Evolutionary conservation across 2,329 filamentous ascomycete genomes (phyloP).

Genomic region (Rosellinia necatrix): DNA sequence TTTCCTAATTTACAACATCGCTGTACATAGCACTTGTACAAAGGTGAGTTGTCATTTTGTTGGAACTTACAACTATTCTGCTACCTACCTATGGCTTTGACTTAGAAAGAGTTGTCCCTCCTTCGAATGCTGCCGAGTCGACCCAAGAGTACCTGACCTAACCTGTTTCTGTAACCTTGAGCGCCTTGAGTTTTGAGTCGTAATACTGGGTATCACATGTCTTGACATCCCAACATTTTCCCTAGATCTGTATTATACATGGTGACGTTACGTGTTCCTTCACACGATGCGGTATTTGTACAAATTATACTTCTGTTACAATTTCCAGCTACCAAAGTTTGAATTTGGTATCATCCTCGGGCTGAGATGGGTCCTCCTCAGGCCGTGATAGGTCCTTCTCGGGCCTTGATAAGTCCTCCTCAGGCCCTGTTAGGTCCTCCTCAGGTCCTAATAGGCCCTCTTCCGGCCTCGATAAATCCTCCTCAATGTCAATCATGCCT

Average conservation of each 20-base stretch:
- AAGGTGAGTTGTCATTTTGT: not conserved
- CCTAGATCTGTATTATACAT: not conserved
- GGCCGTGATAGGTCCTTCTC: too few relatives aligned
- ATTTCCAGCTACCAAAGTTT: constrained; percentile 29
- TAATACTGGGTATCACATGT: constrained; percentile 1
- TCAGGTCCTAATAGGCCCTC: too few relatives aligned
- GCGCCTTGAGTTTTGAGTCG: not conserved
- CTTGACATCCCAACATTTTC: not conserved
- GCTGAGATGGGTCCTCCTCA: constrained; percentile 23
- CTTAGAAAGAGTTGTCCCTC: too few relatives aligned
- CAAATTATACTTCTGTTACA: constrained; percentile 18
- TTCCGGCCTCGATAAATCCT: too few relatives aligned
- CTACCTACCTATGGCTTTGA: too few relatives aligned
- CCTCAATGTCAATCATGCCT: constrained; percentile 31
- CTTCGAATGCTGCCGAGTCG: too few relatives aligned
- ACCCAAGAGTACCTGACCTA: too few relatives aligned
- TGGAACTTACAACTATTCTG: too few relatives aligned
- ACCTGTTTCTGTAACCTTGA: too few relatives aligned
- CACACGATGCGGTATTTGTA: constrained; percentile 12
- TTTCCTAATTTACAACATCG: not conserved
- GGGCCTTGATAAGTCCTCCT: too few relatives aligned
- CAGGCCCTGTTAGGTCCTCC: too few relatives aligned
- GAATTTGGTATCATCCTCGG: constrained; percentile 19
- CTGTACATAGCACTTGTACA: too few relatives aligned
- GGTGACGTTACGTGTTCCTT: constrained; percentile 7